Base-by-base conservation (phyloP, 78 protist genomes). In the Cavenderia fasciculata region DNA sequence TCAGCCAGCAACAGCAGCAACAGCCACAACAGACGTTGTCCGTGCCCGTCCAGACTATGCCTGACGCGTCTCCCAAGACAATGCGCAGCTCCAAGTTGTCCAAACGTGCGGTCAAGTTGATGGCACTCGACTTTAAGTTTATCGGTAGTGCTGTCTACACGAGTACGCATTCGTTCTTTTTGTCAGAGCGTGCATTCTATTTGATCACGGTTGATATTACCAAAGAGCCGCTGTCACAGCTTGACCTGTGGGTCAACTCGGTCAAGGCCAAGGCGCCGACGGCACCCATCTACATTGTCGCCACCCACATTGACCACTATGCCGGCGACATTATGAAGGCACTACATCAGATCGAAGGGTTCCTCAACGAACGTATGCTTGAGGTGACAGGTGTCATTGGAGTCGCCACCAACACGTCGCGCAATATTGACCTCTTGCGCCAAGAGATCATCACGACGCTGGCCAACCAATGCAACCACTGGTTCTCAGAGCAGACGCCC, bases 211-310 rank as follows among this genome's bases (percentile, higher is more conserved):
- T 27, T 14, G 91, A 92, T 52, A 76, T 92, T 34, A 75, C 54
- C 41, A 68, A 75, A 34, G 92, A 85, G 8, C 51, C 56, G 18
- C 46, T 57, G 1, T 14, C 43, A 16, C 73, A 87, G 29, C 14
- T 92, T 14, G 95, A 92, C 33, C 56, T 70, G 65, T 92, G 95
- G 95, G 74, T 92, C 21, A 77, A 69, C 16, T 63, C 74, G 10
- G 43, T 92, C 19, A 52, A 63, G 71, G 25, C 46, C 8, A 63
- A 71, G 19, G 78, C 91, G 43, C 95, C 86, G 18, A 41, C 34
- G 29, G 95, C 78, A 2, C 90, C 90, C 6, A 86, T 92, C 54
- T 73, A 84, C 34, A 72, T 92, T 6, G 95, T 92, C 2, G 95
- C 90, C 5, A 92, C 95, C 4, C 89, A 82, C 14, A 38, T 70